These are phyloP conservation scores for Wickerhamiella siamensis DNA, from an alignment of 805 yeast genomes.

Conservation along the genomic window DNA sequence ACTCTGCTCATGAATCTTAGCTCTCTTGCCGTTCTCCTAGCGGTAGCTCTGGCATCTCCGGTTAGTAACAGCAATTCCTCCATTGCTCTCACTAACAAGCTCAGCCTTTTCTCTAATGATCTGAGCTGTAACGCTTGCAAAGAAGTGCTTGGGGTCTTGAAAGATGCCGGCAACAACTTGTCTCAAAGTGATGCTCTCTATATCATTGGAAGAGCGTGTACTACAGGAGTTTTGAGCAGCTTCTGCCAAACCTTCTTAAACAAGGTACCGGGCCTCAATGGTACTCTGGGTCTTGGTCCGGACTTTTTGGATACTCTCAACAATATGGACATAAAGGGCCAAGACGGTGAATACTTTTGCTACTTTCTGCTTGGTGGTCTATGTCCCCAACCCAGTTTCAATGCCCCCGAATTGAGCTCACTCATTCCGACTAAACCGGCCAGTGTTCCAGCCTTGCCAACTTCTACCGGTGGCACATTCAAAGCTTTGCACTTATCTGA, in stretches of 20 bases:
- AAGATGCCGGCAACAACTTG: neutral
- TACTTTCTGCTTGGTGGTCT: conserved; percentile 33
- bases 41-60: neutral
- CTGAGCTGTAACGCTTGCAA: neutral
- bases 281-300: conserved; percentile 14
- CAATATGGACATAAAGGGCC: conserved; percentile 36
- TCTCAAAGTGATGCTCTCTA: neutral
- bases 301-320: conserved; percentile 39
- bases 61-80: neutral
- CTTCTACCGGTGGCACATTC: conserved; percentile 26
- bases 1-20: neutral
- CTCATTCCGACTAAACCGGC: conserved; percentile 34
- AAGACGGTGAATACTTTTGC: conserved; percentile 51
- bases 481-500: conserved; percentile 55
- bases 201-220: neutral
- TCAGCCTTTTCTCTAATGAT: neutral
- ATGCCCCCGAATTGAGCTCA: conserved; percentile 31
- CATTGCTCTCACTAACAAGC: neutral
- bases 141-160: neutral
- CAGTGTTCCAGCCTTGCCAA: conserved; percentile 6
- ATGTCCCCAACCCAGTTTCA: conserved; percentile 42
- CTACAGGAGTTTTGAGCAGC: neutral
- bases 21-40: neutral
- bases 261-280: neutral
- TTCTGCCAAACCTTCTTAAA: neutral